phyloP scores from a whole-genome alignment of 192 early-diverging fungal genomes.

The Coemansia nantahalensis region DNA sequence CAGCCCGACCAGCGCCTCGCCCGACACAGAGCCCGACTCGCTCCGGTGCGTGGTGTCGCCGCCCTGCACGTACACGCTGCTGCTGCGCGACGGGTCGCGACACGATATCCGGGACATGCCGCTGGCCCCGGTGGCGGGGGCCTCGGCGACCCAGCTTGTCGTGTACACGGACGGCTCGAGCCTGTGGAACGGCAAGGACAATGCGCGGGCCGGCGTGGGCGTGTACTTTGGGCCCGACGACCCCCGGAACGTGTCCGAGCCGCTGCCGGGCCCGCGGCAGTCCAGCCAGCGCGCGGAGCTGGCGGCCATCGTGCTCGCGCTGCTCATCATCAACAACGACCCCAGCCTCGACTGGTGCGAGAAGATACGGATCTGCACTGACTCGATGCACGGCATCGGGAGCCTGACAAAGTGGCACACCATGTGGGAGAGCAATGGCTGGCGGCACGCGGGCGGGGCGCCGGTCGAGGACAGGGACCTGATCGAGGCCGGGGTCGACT shows the following conservation, averaged over 20 bases:
- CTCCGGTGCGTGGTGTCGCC: neutral
- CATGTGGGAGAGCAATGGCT: constrained; percentile 16
- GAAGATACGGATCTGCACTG: constrained; percentile 9
- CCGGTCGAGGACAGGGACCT: constrained; percentile 9
- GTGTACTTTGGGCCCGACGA: constrained; percentile 57
- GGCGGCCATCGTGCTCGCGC: constrained; percentile 17
- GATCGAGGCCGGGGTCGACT: constrained; percentile 2
- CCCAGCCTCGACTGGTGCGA: neutral
- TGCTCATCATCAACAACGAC: neutral
- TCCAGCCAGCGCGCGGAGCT: constrained; percentile 27
- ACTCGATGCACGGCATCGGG: constrained; percentile 10
- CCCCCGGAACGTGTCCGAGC: constrained; percentile 48
- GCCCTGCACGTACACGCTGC: neutral
- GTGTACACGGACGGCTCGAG: constrained; percentile 59
- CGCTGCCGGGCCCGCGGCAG: constrained; percentile 14
- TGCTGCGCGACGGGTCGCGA: constrained; percentile 1
- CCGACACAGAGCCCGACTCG: neutral
- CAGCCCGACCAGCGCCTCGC: neutral
- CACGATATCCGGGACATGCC: neutral
- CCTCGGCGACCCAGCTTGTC: neutral
- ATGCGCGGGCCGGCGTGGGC: constrained; percentile 56
- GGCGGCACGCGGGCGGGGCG: neutral
- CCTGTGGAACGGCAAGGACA: constrained; percentile 43
- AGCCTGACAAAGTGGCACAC: constrained; percentile 11
- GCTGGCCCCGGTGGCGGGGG: constrained; percentile 3